Evolutionary conservation across 73 alveolate species (phyloP), one percentile per base, ranked within the genome.

Genomic region (Symbiodinium natans): DNA sequence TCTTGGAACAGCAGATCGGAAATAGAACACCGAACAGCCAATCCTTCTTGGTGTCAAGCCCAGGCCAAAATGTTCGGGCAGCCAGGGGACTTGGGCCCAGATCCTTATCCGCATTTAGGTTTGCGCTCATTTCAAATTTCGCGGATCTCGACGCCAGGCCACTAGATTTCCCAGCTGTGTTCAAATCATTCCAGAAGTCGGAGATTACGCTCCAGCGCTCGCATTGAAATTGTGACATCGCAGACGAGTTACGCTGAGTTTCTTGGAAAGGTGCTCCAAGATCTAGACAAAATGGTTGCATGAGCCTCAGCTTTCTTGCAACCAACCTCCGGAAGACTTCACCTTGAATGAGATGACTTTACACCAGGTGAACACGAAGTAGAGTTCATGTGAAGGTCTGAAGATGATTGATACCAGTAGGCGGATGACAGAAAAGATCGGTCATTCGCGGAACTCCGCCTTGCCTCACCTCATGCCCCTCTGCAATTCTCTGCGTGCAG

Each of bases 211-310:
- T 54, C 74, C 13, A 21, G 13, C 21, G 74, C 21, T 54, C 21
- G 13, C 21, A 15, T 54, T 21, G 21, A n/a, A 21, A 56, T 21
- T 56, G 17, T 29, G 27, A 56, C 75, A 56, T 29, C 75, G 27
- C 27, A 0, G 5, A 2, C 75, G 31, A 54, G 29, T 13, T 13
- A 54, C 13, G 13, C 29, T 13, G 1, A 56, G 27, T 56, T 56
- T 1, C 27, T 56, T 56, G 13, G 74, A 21, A 56, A 63, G 80
- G 97, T 90, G 41, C 83, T 90, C 36, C 46, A 68, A 73, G 97
- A 71, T 82, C 17, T 90, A 80, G 97, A 90, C 46, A 71, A 90
- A 48, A 13, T 90, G 89, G 88, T 90, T 52, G 97, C 80, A 13
- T 4, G 5, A 25, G 38, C 9, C 80, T 63, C 36, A 29, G 71